Percentiles rank a stretch among this genome's conserved stretches.
These are phyloP conservation scores for Komagataella pseudopastoris DNA, from an alignment of 805 yeast species.

Conservation along the genomic window DNA sequence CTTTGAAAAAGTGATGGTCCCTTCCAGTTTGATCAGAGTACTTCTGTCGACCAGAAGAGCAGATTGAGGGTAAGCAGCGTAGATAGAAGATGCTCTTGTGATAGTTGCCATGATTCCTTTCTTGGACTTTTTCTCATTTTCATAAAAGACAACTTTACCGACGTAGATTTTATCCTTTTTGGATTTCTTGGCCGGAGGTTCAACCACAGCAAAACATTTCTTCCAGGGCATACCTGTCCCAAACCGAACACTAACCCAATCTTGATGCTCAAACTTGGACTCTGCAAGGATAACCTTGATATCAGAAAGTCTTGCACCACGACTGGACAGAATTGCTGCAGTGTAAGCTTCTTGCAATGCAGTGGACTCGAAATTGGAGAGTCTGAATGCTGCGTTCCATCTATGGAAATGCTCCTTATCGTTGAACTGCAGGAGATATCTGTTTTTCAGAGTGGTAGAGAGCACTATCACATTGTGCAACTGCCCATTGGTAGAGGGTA, in stretches of 20 bases:
- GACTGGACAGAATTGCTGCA: conserved; percentile 83
- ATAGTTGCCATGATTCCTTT: conserved; percentile 76
- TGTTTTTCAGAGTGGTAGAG: conserved; percentile 83
- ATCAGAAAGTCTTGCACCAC: conserved; percentile 80
- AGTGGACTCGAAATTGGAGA: conserved; percentile 70
- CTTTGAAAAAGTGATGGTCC: conserved; percentile 49
- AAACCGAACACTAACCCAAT: conserved; percentile 89
- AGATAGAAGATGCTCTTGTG: conserved; percentile 52
- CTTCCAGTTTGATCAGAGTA: conserved; percentile 83
- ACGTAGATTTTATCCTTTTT: conserved; percentile 25
- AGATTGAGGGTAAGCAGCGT: conserved; percentile 89
- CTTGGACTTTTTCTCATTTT: conserved; percentile 60
- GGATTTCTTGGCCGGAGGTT: conserved; percentile 43
- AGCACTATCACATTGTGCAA: conserved; percentile 73
- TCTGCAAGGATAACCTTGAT: conserved; percentile 77
- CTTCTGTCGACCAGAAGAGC: conserved; percentile 71
- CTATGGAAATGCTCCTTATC: conserved; percentile 46
- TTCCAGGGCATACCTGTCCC: conserved; percentile 99
- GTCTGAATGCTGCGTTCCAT: conserved; percentile 79
- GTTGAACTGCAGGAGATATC: conserved; percentile 71
- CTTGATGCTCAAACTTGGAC: conserved; percentile 77
- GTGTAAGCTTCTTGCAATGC: conserved; percentile 92
- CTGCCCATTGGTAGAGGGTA: conserved; percentile 55
- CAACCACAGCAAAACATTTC: conserved; percentile 82
- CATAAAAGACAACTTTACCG: conserved; percentile 73